Percentiles rank a stretch among this genome's conserved stretches.
These are phyloP conservation scores for Dichotomopilus funicola DNA, from an alignment of 2,329 filamentous ascomycete genomes.

Conservation along the genomic window DNA sequence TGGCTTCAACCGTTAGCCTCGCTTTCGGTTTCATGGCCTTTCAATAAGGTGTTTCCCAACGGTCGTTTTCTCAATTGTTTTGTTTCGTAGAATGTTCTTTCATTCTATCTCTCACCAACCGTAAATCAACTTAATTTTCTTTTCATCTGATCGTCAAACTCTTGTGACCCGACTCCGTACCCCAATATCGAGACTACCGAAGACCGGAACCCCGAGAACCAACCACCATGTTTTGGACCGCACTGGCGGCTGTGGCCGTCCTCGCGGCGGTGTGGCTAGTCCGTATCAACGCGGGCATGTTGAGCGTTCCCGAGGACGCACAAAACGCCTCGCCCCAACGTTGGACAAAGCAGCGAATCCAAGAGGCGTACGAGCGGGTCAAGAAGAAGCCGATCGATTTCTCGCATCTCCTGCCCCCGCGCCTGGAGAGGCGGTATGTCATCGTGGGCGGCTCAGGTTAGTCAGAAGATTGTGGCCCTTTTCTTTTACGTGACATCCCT, in stretches of 20 bases:
- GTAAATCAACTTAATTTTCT: too few relatives aligned
- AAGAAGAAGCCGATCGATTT: conserved; percentile 35
- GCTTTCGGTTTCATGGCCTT: too few relatives aligned
- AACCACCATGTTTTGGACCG: not conserved
- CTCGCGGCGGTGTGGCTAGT: conserved; percentile 31
- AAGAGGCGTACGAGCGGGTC: conserved; percentile 30
- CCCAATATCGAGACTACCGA: too few relatives aligned
- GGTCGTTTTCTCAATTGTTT: too few relatives aligned
- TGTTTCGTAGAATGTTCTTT: too few relatives aligned
- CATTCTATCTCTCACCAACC: too few relatives aligned
- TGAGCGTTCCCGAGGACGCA: conserved; percentile 32
- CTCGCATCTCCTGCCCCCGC: conserved; percentile 33
- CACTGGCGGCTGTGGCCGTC: conserved; percentile 7
- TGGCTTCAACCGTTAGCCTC: too few relatives aligned
- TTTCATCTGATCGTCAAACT: too few relatives aligned
- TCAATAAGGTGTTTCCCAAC: too few relatives aligned
- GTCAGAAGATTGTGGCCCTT: conserved; percentile 12
- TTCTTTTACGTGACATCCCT: too few relatives aligned
- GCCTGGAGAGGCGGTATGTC: conserved; percentile 37
- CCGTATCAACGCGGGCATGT: conserved; percentile 33
- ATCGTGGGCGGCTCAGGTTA: conserved; percentile 42
- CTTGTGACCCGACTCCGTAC: too few relatives aligned
- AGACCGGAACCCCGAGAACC: too few relatives aligned
- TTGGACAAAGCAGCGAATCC: conserved; percentile 34
- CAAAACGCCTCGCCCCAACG: conserved; percentile 27